These are phyloP conservation scores for Eucalyptus polyanthemos DNA, from an alignment of 345 rosid species.

Conservation along the genomic window DNA sequence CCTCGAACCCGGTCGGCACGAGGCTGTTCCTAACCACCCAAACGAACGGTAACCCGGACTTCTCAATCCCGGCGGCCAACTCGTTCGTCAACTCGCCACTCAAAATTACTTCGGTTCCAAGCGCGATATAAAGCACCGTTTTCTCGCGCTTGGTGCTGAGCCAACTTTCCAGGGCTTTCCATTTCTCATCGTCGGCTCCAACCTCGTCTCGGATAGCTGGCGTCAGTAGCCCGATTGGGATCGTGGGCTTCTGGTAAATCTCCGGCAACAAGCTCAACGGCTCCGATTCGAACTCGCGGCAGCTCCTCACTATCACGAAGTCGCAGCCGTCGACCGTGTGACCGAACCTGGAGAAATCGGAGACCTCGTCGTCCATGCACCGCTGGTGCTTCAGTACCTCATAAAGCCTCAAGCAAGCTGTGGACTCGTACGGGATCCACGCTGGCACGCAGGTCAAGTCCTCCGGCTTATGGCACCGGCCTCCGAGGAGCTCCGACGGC, in stretches of 20 bases:
- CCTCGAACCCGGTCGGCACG: not conserved
- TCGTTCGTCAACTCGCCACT: not conserved
- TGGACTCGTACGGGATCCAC: constrained; percentile 10
- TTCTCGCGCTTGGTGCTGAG: not conserved
- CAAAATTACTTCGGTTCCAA: not conserved
- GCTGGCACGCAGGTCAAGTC: constrained; percentile 9
- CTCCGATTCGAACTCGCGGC: not conserved
- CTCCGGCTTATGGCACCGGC: not conserved
- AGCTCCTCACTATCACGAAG: not conserved
- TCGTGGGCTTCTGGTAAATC: not conserved
- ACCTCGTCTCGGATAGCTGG: not conserved
- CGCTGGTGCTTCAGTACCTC: not conserved
- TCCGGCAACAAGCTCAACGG: not conserved
- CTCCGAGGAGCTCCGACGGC: not conserved
- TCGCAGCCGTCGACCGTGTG: not conserved
- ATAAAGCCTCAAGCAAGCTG: not conserved
- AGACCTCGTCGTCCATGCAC: not conserved
- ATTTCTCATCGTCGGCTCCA: not conserved
- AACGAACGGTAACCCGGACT: not conserved
- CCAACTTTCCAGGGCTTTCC: not conserved
- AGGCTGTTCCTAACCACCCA: not conserved
- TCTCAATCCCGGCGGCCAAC: constrained; percentile 7
- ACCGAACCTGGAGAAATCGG: not conserved
- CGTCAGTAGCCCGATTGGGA: not conserved
- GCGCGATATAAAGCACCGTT: not conserved